Base-by-base conservation (phyloP, 164 flowering plant species). In the Vitis riparia region DNA sequence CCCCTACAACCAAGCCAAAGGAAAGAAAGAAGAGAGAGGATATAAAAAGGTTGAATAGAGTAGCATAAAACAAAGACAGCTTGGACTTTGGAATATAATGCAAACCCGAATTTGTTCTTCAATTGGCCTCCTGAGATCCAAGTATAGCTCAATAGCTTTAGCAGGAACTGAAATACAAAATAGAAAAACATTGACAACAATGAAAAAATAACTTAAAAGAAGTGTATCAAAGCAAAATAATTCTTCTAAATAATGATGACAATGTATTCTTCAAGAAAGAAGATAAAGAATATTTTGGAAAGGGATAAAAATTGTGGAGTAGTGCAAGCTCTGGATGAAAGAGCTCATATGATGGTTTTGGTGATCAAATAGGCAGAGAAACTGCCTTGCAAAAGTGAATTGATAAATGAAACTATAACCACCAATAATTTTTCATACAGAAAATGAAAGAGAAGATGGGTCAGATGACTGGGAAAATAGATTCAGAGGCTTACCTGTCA, bases 41-140 rank as follows among this genome's bases (percentile, higher is more conserved):
- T 6, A 37, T 37, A 37, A 37, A 37, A 52, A 50, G 37, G n/a
- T 12, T 66, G 57, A 55, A 16, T 58, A 8, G n/a, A 14, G 55
- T 51, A 32, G 17, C 44, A 37, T 37, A 37, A 6, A 37, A 37
- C 7, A 37, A 3, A 37, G 44, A 37, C 44, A 37, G 44, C 44
- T 37, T 37, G 44, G 12, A 76, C 11, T 5, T 53, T 9, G 56
- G 49, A 57, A 29, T 48, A 19, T 8, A 50, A 51, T 48, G 76
- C 88, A 76, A 57, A 94, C 99, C 76, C 80, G 75, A 71, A 94
- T 88, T 6, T 91, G 92, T 51, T 92, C 95, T 77, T 94, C 97
- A 55, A 83, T 74, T 51, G 77, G 55, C 77, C 81, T 87, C 80
- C 98, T 87, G 32, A 83, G 44, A 76, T 92, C 98, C 72, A 88